Conservation (phyloP, 2,329 filamentous ascomycete species). For the Dactylellina parvicollis region DNA sequence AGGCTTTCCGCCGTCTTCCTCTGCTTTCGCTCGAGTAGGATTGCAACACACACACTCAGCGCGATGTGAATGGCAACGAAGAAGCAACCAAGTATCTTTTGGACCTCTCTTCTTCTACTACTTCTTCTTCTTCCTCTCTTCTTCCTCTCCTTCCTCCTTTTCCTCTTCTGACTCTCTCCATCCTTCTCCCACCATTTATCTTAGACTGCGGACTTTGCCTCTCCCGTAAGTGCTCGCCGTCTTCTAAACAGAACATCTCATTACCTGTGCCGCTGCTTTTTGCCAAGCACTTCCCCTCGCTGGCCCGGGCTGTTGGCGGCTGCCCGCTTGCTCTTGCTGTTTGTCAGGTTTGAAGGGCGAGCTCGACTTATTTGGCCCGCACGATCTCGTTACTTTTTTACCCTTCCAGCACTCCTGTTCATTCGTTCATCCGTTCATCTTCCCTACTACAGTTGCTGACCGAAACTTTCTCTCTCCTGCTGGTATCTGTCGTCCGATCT, state of each 20-base stretch:
- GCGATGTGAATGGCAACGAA: constrained; percentile 4
- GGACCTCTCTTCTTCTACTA: constrained; percentile 55
- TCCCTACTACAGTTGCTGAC: constrained; percentile 56
- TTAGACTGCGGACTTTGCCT: neutral
- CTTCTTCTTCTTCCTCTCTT: neutral
- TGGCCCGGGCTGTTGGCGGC: neutral
- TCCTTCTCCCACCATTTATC: constrained; percentile 55
- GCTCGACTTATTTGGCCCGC: constrained; percentile 23
- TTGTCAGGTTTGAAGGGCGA: constrained; percentile 1
- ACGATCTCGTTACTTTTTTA: constrained; percentile 27
- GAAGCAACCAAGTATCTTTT: neutral
- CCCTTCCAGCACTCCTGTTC: neutral
- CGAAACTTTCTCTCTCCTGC: constrained; percentile 53
- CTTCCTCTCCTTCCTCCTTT: constrained; percentile 53
- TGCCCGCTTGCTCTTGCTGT: neutral
- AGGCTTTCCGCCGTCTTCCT: constrained; percentile 31
- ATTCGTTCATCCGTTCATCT: constrained; percentile 47
- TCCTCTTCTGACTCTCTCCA: constrained; percentile 56
- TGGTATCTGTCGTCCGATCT: neutral
- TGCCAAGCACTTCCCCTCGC: neutral
- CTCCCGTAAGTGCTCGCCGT: neutral
- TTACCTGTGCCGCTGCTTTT: neutral
- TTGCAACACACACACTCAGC: neutral
- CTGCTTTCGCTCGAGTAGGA: constrained; percentile 39
- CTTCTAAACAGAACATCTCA: neutral